Evolutionary conservation across 2,329 filamentous ascomycete genomes (phyloP), one percentile per base, ranked within the genome.

Genomic region (Apiospora hydei): DNA sequence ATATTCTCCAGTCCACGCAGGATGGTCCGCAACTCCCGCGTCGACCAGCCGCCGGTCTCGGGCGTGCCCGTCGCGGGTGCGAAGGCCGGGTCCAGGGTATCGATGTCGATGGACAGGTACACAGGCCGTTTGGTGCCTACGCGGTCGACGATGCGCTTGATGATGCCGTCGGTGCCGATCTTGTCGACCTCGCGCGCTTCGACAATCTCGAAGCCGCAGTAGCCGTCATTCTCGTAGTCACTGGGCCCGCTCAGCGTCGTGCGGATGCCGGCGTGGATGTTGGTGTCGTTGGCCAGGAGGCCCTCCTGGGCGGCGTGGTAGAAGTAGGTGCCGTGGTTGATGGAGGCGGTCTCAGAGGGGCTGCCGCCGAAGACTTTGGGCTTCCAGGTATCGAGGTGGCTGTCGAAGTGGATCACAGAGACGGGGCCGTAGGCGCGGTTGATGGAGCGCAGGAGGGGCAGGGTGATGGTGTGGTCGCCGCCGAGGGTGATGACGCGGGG

Each of bases 301-400:
- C 94, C 94, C 80, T 96, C 93, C 82, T 91, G 89, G 0, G 92
- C 84, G 0, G 94, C 94, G 80, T 96, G 93, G 83, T 92, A 96
- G 84, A 97, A 97, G 85, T 96, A 96, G 1, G 94, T 96, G 57
- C 94, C 94, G 83, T 96, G 93, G 83, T 96, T 97, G 84, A 97
- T 91, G 75, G 88, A 88, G 26, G 94, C 94, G 51, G 91, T 89
- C 73, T 95, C 88, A 41, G 90, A 93, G 0, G 94, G 94, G 0
- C 93, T 91, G 43, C 94, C 94, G 70, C 94, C 94, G 77, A 97
- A 97, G 38, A 96, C 94, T 80, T 96, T 96, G 61, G 94, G 94
- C 72, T 89, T 90, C 93, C 91, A 93, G 4, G 92, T 93, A 78
- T 94, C 92, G 77, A 91, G 82, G 77, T 91, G 89, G 70, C 86